phyloP scores from a whole-genome alignment of 805 yeast genomes.

The Wickerhamomyces mucosus region DNA sequence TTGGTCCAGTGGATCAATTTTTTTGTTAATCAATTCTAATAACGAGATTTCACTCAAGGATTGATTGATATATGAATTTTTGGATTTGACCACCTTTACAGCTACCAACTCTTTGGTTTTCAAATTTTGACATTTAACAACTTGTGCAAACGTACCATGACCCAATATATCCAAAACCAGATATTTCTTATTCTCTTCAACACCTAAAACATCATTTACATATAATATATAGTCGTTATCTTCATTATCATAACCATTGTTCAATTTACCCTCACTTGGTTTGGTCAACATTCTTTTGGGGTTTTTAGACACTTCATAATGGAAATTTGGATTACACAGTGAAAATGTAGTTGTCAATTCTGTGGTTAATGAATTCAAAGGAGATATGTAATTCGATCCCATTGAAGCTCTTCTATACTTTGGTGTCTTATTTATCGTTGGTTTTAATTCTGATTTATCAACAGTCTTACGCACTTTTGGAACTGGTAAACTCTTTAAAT shows the following conservation, averaged over 20 bases:
- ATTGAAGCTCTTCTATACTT: constrained; percentile 63
- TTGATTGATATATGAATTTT: constrained; percentile 86
- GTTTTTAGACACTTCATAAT: constrained; percentile 74
- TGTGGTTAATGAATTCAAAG: constrained; percentile 70
- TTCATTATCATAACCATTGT: constrained; percentile 81
- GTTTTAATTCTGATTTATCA: constrained; percentile 45
- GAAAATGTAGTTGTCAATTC: constrained; percentile 72
- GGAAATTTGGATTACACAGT: constrained; percentile 77
- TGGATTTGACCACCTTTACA: constrained; percentile 87
- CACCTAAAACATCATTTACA: constrained; percentile 88
- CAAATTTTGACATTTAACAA: constrained; percentile 79
- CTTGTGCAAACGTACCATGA: constrained; percentile 98
- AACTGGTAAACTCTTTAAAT: constrained; percentile 26
- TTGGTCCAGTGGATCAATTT: constrained; percentile 57
- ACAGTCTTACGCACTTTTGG: constrained; percentile 40
- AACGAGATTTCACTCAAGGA: constrained; percentile 84
- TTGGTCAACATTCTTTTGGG: constrained; percentile 91
- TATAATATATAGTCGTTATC: constrained; percentile 86
- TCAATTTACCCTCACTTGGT: constrained; percentile 73
- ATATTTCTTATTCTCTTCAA: constrained; percentile 76
- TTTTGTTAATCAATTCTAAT: constrained; percentile 69
- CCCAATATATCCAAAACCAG: constrained; percentile 87
- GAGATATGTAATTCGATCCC: constrained; percentile 59
- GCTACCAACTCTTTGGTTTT: constrained; percentile 74
- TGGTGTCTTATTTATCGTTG: constrained; percentile 51